Conservation (phyloP, 371 early-diverging fungal genomes). For the Mucor irregularis region DNA sequence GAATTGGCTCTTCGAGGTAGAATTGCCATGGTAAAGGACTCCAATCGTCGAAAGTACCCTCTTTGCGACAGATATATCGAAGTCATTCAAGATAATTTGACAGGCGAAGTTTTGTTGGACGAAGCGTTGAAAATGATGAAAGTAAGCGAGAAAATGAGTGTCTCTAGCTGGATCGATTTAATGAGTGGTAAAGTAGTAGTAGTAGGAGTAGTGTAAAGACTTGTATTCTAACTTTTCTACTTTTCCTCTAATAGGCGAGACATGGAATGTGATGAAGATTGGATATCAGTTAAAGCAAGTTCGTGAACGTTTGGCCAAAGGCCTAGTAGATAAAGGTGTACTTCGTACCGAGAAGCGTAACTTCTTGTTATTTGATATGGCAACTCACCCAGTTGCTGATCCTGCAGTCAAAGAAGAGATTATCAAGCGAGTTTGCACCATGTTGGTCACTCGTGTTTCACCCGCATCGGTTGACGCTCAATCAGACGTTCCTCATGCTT, state of each 20-base stretch:
- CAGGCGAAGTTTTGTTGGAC: constrained; percentile 95
- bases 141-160: constrained; percentile 69
- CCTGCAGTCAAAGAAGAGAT: constrained; percentile 84
- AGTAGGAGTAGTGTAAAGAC: too few relatives aligned
- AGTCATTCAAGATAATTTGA: constrained; percentile 77
- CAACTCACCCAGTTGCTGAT: constrained; percentile 91
- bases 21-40: constrained; percentile 84
- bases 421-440: constrained; percentile 76
- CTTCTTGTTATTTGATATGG: constrained; percentile 95
- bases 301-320: constrained; percentile 94
- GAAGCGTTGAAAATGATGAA: constrained; percentile 91
- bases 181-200: constrained; percentile 78
- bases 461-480: constrained; percentile 41
- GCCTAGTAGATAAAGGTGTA: constrained; percentile 97
- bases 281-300: constrained; percentile 97
- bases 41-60: constrained; percentile 76
- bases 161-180: constrained; percentile 94
- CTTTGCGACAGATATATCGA: constrained; percentile 83
- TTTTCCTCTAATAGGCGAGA: constrained; percentile 93
- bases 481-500: constrained; percentile 48
- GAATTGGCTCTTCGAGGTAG: constrained; percentile 92
- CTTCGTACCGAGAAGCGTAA: constrained; percentile 93
- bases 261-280: constrained; percentile 96
- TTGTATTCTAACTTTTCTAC: background rate
- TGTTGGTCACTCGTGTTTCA: constrained; percentile 59